phyloP scores from a whole-genome alignment of 2,329 filamentous ascomycete genomes.

The Clonostachys byssicola region DNA sequence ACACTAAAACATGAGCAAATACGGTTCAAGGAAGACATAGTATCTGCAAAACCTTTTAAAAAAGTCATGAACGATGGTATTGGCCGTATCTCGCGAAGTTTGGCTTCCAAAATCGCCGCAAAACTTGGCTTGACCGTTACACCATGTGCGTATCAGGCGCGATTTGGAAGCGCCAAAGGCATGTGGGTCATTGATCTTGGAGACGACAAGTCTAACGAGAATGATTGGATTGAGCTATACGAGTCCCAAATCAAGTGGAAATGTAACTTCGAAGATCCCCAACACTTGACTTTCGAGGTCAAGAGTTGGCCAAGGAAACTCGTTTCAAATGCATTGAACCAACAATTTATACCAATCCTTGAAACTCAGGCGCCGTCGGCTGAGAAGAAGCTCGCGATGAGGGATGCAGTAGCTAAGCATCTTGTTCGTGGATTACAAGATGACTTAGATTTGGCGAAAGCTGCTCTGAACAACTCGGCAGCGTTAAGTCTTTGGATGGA shows the following conservation, averaged over 20 bases:
- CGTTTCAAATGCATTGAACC: constrained; percentile 53
- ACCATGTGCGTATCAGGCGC: constrained; percentile 64
- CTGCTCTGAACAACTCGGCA: constrained; percentile 42
- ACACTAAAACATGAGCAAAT: constrained; percentile 43
- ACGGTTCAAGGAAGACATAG: constrained; percentile 11
- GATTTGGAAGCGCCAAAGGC: constrained; percentile 71
- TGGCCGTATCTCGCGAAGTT: constrained; percentile 55
- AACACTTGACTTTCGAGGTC: constrained; percentile 64
- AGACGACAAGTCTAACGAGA: constrained; percentile 29
- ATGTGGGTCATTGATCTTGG: constrained; percentile 63
- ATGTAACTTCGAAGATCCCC: constrained; percentile 37
- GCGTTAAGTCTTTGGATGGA: constrained; percentile 51
- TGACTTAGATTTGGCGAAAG: constrained; percentile 47
- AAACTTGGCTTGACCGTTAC: constrained; percentile 44
- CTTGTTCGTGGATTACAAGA: constrained; percentile 43
- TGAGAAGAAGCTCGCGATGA: constrained; percentile 27
- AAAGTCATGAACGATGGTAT: constrained; percentile 66
- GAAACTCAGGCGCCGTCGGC: constrained; percentile 50
- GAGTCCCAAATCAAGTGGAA: constrained; percentile 68
- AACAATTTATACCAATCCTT: constrained; percentile 66
- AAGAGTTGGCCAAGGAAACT: constrained; percentile 27
- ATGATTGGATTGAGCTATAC: constrained; percentile 63
- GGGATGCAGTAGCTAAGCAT: constrained; percentile 38
- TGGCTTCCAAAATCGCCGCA: constrained; percentile 48
- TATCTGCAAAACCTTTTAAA: no score